phyloP scores from a whole-genome alignment of 1,284 basidiomycete genomes.

The Tilletia setariae region DNA sequence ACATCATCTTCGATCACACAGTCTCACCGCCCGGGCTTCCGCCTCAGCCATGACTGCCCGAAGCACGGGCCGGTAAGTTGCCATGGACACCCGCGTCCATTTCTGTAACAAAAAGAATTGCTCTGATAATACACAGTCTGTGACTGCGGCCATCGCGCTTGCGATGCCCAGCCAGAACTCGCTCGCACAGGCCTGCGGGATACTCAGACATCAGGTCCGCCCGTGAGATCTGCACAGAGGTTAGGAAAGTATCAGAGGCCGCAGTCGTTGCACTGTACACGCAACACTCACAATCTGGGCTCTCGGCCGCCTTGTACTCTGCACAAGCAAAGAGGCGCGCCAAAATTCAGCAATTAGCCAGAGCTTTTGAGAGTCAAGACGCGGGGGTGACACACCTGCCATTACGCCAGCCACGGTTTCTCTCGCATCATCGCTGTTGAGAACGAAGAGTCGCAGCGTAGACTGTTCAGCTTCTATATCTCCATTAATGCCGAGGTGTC shows the following conservation, averaged over 20 bases:
- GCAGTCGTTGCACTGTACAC: background rate
- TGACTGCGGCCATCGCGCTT: background rate
- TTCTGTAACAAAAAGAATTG: no score
- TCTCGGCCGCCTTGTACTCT: constrained; percentile 50
- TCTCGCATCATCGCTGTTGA: constrained; percentile 44
- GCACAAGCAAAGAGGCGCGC: background rate
- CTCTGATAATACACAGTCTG: no score
- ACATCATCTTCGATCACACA: no score
- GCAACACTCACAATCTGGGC: constrained; percentile 32
- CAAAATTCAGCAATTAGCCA: no score
- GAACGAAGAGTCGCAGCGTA: background rate
- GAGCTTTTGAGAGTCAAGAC: background rate
- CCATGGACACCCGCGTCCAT: no score
- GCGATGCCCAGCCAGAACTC: background rate
- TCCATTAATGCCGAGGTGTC: no score
- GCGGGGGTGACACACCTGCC: constrained; percentile 21
- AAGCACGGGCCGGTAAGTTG: no score
- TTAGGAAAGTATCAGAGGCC: background rate
- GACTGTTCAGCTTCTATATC: background rate
- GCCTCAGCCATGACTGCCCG: no score
- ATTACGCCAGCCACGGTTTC: constrained; percentile 51
- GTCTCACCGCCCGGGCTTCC: no score
- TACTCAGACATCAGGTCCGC: background rate
- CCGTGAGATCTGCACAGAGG: background rate
- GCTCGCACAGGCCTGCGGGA: background rate